Conservation (phyloP, 441 rosid genomes). For the Corymbia citriodora region DNA sequence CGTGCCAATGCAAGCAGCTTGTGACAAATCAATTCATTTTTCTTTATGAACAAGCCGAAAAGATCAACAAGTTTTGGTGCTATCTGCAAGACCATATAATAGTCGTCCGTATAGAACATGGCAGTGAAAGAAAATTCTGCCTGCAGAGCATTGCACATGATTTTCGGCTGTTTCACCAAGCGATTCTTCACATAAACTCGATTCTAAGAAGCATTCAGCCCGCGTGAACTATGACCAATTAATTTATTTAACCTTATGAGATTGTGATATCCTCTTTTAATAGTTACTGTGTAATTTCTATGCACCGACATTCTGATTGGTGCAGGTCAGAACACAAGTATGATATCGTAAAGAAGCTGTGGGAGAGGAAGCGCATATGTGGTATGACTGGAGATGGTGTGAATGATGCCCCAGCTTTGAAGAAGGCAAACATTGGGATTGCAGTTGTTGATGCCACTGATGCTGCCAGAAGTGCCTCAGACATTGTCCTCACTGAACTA, state of each 20-base stretch:
- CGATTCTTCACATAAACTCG: neutral
- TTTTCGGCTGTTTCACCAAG: neutral
- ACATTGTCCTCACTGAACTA: constrained; percentile 9
- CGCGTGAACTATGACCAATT: neutral
- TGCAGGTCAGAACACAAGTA: constrained; percentile 6
- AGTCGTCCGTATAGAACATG: neutral
- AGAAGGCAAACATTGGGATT: constrained; percentile 8
- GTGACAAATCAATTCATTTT: neutral
- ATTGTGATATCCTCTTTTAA: neutral
- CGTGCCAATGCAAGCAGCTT: neutral
- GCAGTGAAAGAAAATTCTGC: neutral
- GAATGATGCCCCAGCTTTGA: constrained; percentile 12
- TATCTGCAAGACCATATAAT: neutral
- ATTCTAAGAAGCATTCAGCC: neutral
- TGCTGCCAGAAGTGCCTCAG: constrained; percentile 12
- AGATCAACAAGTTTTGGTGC: neutral
- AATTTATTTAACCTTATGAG: neutral
- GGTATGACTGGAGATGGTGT: constrained; percentile 16
- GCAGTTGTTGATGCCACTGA: constrained; percentile 14
- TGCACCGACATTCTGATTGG: neutral
- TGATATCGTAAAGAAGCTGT: constrained; percentile 7
- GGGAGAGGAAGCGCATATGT: constrained; percentile 9
- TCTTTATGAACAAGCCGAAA: neutral
- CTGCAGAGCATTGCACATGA: neutral
- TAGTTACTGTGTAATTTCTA: neutral